phyloP scores from a whole-genome alignment of 176 grass and related monocot species.

The Rhipidocladum racemiflorum region DNA sequence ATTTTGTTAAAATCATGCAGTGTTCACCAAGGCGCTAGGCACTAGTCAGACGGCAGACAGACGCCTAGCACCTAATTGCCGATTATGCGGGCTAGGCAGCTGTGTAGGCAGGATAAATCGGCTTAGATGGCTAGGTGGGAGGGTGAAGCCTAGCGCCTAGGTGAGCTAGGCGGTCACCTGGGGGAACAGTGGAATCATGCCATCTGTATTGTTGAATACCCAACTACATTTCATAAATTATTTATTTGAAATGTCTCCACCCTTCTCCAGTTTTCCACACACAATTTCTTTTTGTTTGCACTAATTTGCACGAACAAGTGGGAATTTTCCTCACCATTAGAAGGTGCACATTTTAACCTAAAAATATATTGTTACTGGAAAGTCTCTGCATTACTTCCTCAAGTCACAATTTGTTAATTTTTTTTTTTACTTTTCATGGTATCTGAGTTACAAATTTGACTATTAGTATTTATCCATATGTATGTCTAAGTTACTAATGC shows the following conservation, averaged over 20 bases:
- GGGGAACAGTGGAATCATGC: not conserved
- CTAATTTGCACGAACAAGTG: not conserved
- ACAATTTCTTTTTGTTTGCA: not conserved
- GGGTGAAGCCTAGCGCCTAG: too few species aligned
- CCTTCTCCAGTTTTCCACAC: not conserved
- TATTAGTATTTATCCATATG: not conserved
- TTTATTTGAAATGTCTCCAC: not conserved
- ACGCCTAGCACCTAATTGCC: too few species aligned
- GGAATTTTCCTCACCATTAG: not conserved
- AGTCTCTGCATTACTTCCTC: not conserved
- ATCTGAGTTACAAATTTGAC: not conserved
- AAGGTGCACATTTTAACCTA: not conserved
- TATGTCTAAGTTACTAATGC: not conserved
- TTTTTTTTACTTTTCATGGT: slow-evolving; percentile 10
- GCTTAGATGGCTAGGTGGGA: too few species aligned
- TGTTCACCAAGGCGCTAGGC: too few species aligned
- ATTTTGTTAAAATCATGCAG: not conserved
- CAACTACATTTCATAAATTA: not conserved
- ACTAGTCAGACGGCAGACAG: too few species aligned
- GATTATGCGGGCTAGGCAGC: too few species aligned
- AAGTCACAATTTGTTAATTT: not conserved
- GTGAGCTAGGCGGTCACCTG: too few species aligned
- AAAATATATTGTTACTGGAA: not conserved
- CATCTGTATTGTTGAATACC: not conserved
- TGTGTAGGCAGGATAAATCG: too few species aligned